Base-by-base conservation (phyloP, 2,329 filamentous ascomycete species). In the Pseudogymnoascus sp. region DNA sequence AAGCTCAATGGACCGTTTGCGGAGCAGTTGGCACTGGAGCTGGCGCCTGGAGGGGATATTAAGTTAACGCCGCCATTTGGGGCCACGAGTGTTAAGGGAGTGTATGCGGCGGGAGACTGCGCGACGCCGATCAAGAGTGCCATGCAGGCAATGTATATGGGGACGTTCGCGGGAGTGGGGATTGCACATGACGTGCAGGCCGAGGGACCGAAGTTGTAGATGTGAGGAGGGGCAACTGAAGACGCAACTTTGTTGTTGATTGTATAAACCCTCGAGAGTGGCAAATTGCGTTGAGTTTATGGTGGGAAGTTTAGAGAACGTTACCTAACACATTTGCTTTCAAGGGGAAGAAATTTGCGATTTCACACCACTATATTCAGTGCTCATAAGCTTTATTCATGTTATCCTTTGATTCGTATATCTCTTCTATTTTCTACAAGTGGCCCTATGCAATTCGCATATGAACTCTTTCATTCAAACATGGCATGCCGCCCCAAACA, bases 41-140 rank as follows among this genome's bases (percentile, higher is more conserved):
- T 57, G 28, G 10, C 28, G n/a, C 50, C 50, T 33, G 8, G 74
- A 71, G 50, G 76, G 77, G 31, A 81, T 83, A 78, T 82, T 2
- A 62, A 23, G 10, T 42, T 67, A 1, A 3, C 61, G 6, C 2
- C 65, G 6, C 80, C 81, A 38, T 81, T 82, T 67, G 75, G 78
- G 36, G 75, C 78, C 68, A 83, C 82, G 2, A 80, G 70, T 62
- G 76, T 83, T 0, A 72, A 73, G 2, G 83, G 83, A 0, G 78
- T 82, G 2, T 84, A 80, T 72, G 82, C 82, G 0, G 80, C 75
- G 0, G 83, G 83, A 0, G 83, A 86, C 70, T 78, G 75, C 59
- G 74, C 64, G 7, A 53, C 36, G 7, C 23, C 38, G 1, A 19
- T 53, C 4, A 66, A 63, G 17, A 36, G 65, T 61, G 72, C 73